Evolutionary conservation across 2,329 filamentous ascomycete species (phyloP).

Genomic region (Fusarium oxysporum): DNA sequence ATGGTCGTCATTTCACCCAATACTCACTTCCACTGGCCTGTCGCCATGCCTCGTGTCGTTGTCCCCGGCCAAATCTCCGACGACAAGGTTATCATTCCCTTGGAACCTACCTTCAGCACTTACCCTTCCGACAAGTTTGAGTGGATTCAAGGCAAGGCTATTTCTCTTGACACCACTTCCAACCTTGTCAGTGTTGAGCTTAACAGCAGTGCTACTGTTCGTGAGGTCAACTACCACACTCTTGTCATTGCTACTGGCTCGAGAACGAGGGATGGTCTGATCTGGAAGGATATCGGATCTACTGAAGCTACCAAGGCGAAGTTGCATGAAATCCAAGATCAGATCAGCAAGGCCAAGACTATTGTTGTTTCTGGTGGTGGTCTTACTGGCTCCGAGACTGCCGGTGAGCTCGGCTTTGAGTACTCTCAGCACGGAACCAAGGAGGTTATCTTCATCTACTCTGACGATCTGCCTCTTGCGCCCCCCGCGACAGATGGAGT

Average conservation of each 20-base stretch:
- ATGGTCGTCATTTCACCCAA: conserved; percentile 61
- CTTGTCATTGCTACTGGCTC: conserved; percentile 68
- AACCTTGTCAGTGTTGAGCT: conserved; percentile 58
- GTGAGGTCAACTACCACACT: conserved; percentile 61
- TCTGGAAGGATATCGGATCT: conserved; percentile 61
- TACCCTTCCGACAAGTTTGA: conserved; percentile 63
- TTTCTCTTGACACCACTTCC: conserved; percentile 54
- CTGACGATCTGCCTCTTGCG: conserved; percentile 54
- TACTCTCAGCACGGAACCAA: conserved; percentile 59
- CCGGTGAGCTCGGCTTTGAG: conserved; percentile 62
- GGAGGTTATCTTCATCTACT: conserved; percentile 58
- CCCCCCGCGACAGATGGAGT: conserved; percentile 51
- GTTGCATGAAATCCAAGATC: conserved; percentile 51
- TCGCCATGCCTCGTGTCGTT: conserved; percentile 61
- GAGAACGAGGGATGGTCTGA: conserved; percentile 55
- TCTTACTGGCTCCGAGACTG: conserved; percentile 62
- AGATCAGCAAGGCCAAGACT: conserved; percentile 57
- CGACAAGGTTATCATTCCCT: conserved; percentile 50
- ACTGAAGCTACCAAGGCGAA: conserved; percentile 56
- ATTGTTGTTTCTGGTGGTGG: conserved; percentile 66
- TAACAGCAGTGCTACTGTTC: conserved; percentile 47
- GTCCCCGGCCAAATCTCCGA: conserved; percentile 60
- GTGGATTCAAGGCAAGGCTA: conserved; percentile 63
- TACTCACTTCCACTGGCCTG: conserved; percentile 62
- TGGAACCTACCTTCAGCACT: conserved; percentile 59